These are phyloP conservation scores for Lactarius indigo DNA, from an alignment of 768 basidiomycete genomes.

Conservation along the genomic window DNA sequence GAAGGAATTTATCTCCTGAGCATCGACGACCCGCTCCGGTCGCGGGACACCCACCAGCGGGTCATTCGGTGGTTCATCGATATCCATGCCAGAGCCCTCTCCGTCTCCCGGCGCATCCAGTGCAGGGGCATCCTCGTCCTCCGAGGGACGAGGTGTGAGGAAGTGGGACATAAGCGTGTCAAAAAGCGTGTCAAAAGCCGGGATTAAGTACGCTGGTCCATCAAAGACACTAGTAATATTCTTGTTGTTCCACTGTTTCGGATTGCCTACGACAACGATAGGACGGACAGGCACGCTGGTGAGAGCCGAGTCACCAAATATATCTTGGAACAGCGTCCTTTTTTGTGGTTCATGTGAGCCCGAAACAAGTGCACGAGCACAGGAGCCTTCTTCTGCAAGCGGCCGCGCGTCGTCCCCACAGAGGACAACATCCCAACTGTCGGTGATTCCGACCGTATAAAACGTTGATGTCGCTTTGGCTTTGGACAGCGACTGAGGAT, in stretches of 20 bases:
- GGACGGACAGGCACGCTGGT: constrained; percentile 29
- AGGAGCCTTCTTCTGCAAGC: constrained; percentile 41
- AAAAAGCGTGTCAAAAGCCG: constrained; percentile 70
- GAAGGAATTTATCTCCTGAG: constrained; percentile 57
- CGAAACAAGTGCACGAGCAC: constrained; percentile 38
- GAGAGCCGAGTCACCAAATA: constrained; percentile 81
- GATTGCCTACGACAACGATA: constrained; percentile 25
- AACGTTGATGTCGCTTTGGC: constrained; percentile 37
- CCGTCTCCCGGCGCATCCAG: constrained; percentile 32
- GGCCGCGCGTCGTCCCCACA: constrained; percentile 57
- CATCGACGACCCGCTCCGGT: constrained; percentile 40
- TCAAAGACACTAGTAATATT: constrained; percentile 52
- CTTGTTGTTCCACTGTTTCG: constrained; percentile 38
- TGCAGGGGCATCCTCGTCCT: constrained; percentile 13
- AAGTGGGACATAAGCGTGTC: constrained; percentile 55
- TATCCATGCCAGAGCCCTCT: constrained; percentile 31
- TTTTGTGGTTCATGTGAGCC: constrained; percentile 32
- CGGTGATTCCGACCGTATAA: constrained; percentile 67
- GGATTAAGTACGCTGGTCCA: constrained; percentile 71
- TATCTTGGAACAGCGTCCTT: constrained; percentile 81
- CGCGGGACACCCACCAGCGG: constrained; percentile 25
- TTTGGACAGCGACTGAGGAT: constrained; percentile 34
- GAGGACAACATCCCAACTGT: constrained; percentile 59
- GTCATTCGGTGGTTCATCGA: constrained; percentile 22
- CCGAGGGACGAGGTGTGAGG: constrained; percentile 33